Evolutionary conservation across 768 basidiomycete genomes (phyloP).

Genomic region (Hygrophoropsis aurantiaca): DNA sequence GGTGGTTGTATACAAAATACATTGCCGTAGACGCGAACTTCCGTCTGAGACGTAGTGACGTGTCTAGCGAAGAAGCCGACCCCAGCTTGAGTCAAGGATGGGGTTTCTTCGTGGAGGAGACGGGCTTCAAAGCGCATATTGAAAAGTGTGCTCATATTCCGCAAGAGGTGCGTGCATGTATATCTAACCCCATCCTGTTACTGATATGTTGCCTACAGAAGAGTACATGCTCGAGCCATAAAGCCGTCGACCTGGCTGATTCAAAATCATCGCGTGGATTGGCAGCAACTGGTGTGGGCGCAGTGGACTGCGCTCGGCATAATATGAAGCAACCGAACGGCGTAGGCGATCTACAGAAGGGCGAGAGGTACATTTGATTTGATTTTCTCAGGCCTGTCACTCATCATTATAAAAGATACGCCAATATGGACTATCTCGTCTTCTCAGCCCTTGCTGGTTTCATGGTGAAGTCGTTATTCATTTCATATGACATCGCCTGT

Average conservation of each 20-base stretch:
- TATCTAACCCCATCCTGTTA: no score
- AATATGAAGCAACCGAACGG: slow-evolving; percentile 15
- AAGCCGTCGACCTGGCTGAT: neutral
- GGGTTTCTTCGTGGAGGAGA: slow-evolving; percentile 26
- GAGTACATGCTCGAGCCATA: neutral
- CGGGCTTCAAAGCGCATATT: slow-evolving; percentile 14
- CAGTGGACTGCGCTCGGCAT: slow-evolving; percentile 5
- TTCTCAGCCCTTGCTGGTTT: slow-evolving; percentile 1
- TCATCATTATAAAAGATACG: slow-evolving; percentile 7
- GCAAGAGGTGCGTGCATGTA: slow-evolving; percentile 10
- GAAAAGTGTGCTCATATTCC: slow-evolving; percentile 3
- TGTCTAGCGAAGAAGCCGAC: slow-evolving; percentile 23
- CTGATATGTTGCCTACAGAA: no score
- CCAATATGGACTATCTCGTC: slow-evolving; percentile 17
- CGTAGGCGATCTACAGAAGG: neutral
- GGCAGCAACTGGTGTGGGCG: neutral
- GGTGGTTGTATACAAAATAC: slow-evolving; percentile 25
- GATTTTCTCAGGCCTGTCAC: neutral
- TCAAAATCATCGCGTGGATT: neutral
- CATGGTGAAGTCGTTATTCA: neutral
- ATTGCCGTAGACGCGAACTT: slow-evolving; percentile 34
- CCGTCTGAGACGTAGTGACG: slow-evolving; percentile 23
- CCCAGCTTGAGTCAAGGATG: slow-evolving; percentile 26
- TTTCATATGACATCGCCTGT: slow-evolving; percentile 20
- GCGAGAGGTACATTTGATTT: neutral